phyloP scores from a whole-genome alignment of 805 yeast species.

The Teunomyces gatunensis region DNA sequence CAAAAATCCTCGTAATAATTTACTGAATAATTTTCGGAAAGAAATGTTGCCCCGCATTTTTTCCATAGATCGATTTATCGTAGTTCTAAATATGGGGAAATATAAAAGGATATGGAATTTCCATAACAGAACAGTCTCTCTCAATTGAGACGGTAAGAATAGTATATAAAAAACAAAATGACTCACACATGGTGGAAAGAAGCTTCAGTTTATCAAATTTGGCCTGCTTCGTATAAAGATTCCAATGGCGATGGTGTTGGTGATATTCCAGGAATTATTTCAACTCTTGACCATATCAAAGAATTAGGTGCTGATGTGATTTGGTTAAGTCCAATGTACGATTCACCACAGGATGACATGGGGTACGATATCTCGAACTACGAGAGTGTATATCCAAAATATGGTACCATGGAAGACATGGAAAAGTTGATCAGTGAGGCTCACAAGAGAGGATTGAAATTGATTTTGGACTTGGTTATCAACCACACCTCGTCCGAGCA shows the following conservation, averaged over 20 bases:
- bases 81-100: not conserved
- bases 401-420: constrained; percentile 55
- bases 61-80: not conserved
- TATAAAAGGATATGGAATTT: not conserved
- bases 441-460: constrained; percentile 48
- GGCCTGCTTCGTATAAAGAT: constrained; percentile 61
- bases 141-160: no score
- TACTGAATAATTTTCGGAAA: not conserved
- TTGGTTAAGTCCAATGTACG: constrained; percentile 59
- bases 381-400: constrained; percentile 48
- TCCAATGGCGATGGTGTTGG: constrained; percentile 60
- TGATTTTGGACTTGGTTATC: constrained; percentile 55
- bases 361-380: constrained; percentile 60
- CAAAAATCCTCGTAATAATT: constrained; percentile 2
- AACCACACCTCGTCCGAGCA: constrained; percentile 58
- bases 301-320: constrained; percentile 50
- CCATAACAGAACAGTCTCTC: not conserved
- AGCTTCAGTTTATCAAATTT: constrained; percentile 54
- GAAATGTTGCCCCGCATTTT: constrained; percentile 3
- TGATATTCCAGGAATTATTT: constrained; percentile 54
- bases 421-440: constrained; percentile 45
- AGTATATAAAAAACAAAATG: not conserved
- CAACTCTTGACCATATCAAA: constrained; percentile 50
- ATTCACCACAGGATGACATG: constrained; percentile 60
- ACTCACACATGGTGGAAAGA: constrained; percentile 52